These are phyloP conservation scores for Phytopythium sindhum DNA, from an alignment of 352 stramenopile species.

Conservation along the genomic window DNA sequence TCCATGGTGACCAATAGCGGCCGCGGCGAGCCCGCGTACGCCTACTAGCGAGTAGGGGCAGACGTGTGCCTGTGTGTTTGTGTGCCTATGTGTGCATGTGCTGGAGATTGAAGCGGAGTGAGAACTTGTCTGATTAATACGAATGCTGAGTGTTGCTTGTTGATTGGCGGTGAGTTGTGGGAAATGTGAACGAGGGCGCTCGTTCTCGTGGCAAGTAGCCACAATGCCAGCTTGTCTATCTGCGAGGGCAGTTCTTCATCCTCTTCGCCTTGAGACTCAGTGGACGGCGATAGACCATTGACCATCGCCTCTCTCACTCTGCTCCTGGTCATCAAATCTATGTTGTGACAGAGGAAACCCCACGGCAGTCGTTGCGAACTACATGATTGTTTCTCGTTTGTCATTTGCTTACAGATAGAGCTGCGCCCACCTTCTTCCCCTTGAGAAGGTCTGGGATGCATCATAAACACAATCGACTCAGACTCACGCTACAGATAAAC, in stretches of 20 bases:
- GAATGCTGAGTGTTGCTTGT: no score
- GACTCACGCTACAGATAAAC: not conserved
- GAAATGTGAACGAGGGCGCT: no score
- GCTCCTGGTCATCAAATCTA: no score
- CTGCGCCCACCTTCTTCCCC: not conserved
- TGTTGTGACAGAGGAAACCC: no score
- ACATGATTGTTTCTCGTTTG: not conserved
- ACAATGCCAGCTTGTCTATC: no score
- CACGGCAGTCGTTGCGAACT: no score
- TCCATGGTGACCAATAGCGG: constrained; percentile 6
- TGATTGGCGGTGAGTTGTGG: no score
- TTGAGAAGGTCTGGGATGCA: not conserved
- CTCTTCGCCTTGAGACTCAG: no score
- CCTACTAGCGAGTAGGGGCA: not conserved
- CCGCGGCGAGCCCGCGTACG: not conserved
- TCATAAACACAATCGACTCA: not conserved
- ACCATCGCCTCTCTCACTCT: not conserved
- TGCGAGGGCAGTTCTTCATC: no score
- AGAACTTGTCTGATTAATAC: no score
- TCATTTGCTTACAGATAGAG: not conserved
- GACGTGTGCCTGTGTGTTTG: not conserved
- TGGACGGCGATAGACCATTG: no score
- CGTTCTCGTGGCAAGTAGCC: no score
- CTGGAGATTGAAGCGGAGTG: not conserved
- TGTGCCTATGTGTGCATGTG: not conserved